Percentiles rank a stretch among this genome's conserved stretches.
These are phyloP conservation scores for Copromyces sp. DNA, from an alignment of 495 filamentous ascomycete genomes.

Conservation along the genomic window DNA sequence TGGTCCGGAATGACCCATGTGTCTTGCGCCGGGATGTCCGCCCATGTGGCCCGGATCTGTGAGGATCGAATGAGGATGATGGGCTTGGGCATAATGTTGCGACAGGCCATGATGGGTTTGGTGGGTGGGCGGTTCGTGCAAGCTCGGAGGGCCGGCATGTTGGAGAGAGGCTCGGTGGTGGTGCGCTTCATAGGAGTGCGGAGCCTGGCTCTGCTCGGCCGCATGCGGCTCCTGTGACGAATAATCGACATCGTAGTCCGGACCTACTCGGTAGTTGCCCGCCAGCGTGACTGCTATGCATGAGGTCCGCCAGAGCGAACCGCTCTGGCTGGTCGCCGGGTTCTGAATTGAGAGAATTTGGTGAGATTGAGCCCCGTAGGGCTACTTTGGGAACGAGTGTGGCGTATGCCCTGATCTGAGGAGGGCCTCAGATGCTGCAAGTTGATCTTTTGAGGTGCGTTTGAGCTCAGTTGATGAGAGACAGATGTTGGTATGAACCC, in stretches of 20 bases:
- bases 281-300: slow-evolving; percentile 59
- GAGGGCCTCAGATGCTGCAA: slow-evolving; percentile 2
- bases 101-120: slow-evolving; percentile 38
- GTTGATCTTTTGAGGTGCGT: slow-evolving; percentile 2
- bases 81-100: slow-evolving; percentile 39
- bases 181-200: slow-evolving; percentile 43
- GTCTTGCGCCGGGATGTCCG: slow-evolving; percentile 33
- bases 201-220: slow-evolving; percentile 41
- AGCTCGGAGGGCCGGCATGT: slow-evolving; percentile 33
- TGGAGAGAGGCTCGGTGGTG: slow-evolving; percentile 38
- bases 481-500: slow-evolving; percentile 18
- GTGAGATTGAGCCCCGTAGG: slow-evolving; percentile 36
- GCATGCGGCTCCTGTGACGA: slow-evolving; percentile 48
- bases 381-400: slow-evolving; percentile 21
- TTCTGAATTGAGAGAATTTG: slow-evolving; percentile 44
- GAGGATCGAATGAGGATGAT: slow-evolving; percentile 40
- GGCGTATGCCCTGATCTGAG: slow-evolving; percentile 6
- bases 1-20: slow-evolving; percentile 36
- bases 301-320: slow-evolving; percentile 63
- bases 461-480: slow-evolving; percentile 2
- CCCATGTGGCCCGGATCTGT: slow-evolving; percentile 37
- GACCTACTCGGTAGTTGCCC: slow-evolving; percentile 49
- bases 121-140: slow-evolving; percentile 32
- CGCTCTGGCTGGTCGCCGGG: slow-evolving; percentile 58
- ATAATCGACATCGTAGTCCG: slow-evolving; percentile 56